Percentiles rank a stretch among this genome's conserved stretches.
Conservation (phyloP, 2,329 filamentous ascomycete species). For the Beauveria australis region DNA sequence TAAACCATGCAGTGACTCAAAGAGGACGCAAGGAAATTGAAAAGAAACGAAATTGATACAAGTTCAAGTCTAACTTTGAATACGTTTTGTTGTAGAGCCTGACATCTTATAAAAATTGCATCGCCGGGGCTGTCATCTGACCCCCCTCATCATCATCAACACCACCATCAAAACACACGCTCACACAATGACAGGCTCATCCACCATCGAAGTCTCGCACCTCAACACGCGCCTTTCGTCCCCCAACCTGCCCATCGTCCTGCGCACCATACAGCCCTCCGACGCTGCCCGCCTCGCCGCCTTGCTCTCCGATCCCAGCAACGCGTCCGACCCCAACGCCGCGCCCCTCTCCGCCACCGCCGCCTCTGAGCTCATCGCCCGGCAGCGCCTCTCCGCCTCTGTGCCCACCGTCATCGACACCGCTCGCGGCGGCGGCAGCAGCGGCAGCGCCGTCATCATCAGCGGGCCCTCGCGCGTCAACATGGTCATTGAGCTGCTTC, state of each 20-base stretch:
- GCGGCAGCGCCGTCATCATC: not conserved
- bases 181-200: slow-evolving; percentile 8
- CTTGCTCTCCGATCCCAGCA: slow-evolving; percentile 18
- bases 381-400: slow-evolving; percentile 19
- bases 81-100: no score
- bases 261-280: slow-evolving; percentile 17
- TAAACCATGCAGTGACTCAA: not conserved
- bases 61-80: no score
- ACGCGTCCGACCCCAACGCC: slow-evolving; percentile 14
- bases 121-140: not conserved
- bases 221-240: slow-evolving; percentile 18
- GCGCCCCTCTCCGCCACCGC: slow-evolving; percentile 12
- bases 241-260: slow-evolving; percentile 17
- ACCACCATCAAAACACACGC: not conserved
- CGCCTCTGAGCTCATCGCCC: slow-evolving; percentile 15
- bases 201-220: slow-evolving; percentile 13
- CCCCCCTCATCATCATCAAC: not conserved
- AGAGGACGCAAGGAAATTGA: not conserved
- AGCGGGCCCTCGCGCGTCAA: slow-evolving; percentile 21
- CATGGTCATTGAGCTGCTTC: slow-evolving; percentile 18
- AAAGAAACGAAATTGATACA: not conserved
- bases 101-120: not conserved
- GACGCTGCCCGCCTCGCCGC: slow-evolving; percentile 17
- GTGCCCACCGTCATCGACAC: slow-evolving; percentile 16
- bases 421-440: not conserved